phyloP scores from a whole-genome alignment of 192 early-diverging fungal genomes.

The Umbelopsis isabellina region DNA sequence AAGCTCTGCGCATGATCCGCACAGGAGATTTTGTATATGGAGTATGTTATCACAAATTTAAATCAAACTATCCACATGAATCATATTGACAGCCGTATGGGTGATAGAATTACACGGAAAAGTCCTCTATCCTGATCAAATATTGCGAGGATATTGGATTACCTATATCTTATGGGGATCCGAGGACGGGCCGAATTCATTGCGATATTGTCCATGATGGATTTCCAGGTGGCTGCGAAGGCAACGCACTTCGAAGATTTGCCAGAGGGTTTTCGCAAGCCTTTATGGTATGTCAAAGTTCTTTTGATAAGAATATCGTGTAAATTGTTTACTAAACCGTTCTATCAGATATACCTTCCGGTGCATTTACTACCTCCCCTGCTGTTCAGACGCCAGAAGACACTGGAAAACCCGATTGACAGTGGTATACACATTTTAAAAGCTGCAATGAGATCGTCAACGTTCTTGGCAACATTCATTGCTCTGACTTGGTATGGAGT shows the following conservation, averaged over 20 bases:
- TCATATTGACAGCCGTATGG: not conserved
- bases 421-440: constrained; percentile 46
- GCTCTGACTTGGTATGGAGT: constrained; percentile 55
- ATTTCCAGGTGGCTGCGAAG: constrained; percentile 50
- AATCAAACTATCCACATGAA: not conserved
- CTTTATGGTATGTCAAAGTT: constrained; percentile 33
- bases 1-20: constrained; percentile 48
- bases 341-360: constrained; percentile 60
- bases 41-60: not conserved
- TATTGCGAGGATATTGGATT: constrained; percentile 35
- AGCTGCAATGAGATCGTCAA: constrained; percentile 50
- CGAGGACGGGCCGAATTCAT: constrained; percentile 45
- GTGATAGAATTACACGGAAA: constrained; percentile 31
- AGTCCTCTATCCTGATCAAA: constrained; percentile 8
- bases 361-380: constrained; percentile 63
- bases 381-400: constrained; percentile 48
- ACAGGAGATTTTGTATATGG: constrained; percentile 43
- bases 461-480: constrained; percentile 62
- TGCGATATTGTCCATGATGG: constrained; percentile 59
- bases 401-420: constrained; percentile 36
- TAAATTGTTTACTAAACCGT: not conserved
- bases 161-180: constrained; percentile 39
- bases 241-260: constrained; percentile 37
- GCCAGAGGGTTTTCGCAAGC: constrained; percentile 45
- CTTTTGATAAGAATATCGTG: not conserved